Evolutionary conservation across 2,329 filamentous ascomycete species (phyloP).

Genomic region (Rhynchosporium agropyri): DNA sequence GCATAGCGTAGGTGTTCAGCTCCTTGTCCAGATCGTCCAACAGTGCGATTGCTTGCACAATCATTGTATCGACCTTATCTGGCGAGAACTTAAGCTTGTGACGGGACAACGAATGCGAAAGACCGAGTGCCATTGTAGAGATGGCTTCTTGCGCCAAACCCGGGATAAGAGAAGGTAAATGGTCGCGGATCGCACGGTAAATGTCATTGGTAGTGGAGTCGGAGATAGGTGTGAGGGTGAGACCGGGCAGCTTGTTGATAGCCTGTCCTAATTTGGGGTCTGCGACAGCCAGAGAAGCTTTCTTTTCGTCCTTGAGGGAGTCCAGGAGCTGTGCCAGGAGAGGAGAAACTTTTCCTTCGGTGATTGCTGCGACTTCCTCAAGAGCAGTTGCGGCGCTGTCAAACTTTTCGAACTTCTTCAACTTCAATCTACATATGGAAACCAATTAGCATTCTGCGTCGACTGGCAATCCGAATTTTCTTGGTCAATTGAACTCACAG

Average conservation of each 20-base stretch:
- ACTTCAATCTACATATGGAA: conserved; percentile 67
- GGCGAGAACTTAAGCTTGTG: conserved; percentile 99
- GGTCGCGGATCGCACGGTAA: conserved; percentile 91
- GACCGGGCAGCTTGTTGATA: conserved; percentile 87
- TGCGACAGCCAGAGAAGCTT: conserved; percentile 89
- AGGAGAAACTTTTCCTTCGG: conserved; percentile 93
- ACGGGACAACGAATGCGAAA: conserved; percentile 93
- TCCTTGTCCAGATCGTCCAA: conserved; percentile 98
- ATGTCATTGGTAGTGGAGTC: conserved; percentile 84
- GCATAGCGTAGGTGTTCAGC: conserved; percentile 97
- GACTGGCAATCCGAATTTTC: conserved; percentile 17
- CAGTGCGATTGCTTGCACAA: conserved; percentile 92
- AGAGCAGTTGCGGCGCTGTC: conserved; percentile 89
- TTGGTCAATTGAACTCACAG: conserved; percentile 61
- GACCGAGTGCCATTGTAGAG: conserved; percentile 91
- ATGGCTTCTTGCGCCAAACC: conserved; percentile 83
- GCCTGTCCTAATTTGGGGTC: conserved; percentile 90
- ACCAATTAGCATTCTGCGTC: conserved; percentile 31
- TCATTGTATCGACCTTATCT: conserved; percentile 99
- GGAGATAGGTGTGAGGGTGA: conserved; percentile 82
- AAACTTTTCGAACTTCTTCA: conserved; percentile 98
- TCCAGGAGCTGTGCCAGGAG: conserved; percentile 82
- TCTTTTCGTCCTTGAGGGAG: conserved; percentile 95
- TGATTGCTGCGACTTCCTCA: conserved; percentile 84
- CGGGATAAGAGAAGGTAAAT: conserved; percentile 87